Base-by-base conservation (phyloP, 768 basidiomycete genomes). In the Boletus subcaerulescens region DNA sequence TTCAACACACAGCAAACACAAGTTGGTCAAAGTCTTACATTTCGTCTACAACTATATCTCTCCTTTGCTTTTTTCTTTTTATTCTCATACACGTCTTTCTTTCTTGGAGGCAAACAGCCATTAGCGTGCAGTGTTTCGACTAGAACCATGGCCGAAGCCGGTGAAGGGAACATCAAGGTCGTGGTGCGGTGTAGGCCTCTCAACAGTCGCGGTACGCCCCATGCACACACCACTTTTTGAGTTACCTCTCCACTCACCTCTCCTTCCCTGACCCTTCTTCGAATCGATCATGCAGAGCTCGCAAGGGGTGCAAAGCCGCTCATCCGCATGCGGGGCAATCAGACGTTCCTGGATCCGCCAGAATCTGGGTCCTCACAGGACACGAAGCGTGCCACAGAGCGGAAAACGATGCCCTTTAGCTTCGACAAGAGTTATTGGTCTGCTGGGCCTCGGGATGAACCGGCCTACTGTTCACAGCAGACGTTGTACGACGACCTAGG, bases 361-460 rank as follows among this genome's bases (percentile, higher is more conserved):
- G 92, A 95, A 64, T 17, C 70, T 14, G 89, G 88, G 40, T 85
- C 86, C 5, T 61, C 76, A 39, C 85, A 84, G 66, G 82, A 85
- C 65, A 71, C 81, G 18, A 91, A 90, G 65, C 89, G 91, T 65
- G 90, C 93, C 17, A 87, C 89, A 9, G 95, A 97, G 72, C 85
- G 91, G 62, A 96, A 90, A 76, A 82, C 86, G 7, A 89, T 94
- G 84, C 72, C 81, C 0, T 98, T 98, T 73, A 88, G 89, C 58
- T 98, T 98, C 62, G 96, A 98, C 81, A 96, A 95, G 80, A 91
- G 89, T 51, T 98, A 98, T 72, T 96, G 94, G 95, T 94, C 93
- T 39, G 93, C 93, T 14, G 92, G 94, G 1, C 80, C 89, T 11
- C 80, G 91, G 63, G 90, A 94, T 66, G 96, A 97, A 53, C 87